Percentiles rank a stretch among this genome's conserved stretches.
These are phyloP conservation scores for Cladosporium sphaerospermum DNA, from an alignment of 2,329 filamentous ascomycete species.

Conservation along the genomic window DNA sequence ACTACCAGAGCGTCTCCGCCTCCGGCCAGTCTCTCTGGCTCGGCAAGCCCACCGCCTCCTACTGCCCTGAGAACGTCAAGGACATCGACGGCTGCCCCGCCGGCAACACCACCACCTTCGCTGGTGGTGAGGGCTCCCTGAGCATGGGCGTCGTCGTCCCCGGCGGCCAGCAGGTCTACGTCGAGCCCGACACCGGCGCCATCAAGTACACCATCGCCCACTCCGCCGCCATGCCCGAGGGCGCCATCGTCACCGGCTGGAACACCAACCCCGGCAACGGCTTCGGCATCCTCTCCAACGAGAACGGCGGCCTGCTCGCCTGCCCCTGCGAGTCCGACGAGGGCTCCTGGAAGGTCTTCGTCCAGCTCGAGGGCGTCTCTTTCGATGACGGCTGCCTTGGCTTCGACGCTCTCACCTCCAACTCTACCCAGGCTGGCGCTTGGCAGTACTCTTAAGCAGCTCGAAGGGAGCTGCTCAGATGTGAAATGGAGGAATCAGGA, in stretches of 20 bases:
- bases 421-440: conserved; percentile 16
- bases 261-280: conserved; percentile 11
- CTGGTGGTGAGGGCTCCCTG: conserved; percentile 13
- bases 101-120: conserved; percentile 18
- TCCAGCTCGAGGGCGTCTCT: conserved; percentile 15
- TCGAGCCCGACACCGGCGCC: conserved; percentile 23
- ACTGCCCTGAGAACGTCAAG: conserved; percentile 24
- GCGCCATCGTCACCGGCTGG: conserved; percentile 23
- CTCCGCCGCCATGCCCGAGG: conserved; percentile 22
- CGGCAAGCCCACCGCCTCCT: conserved; percentile 24
- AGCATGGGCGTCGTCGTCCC: conserved; percentile 22
- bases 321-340: conserved; percentile 15
- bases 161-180: conserved; percentile 28
- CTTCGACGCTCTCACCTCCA: conserved; percentile 17
- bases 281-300: conserved; percentile 18
- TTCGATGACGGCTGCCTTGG: conserved; percentile 17
- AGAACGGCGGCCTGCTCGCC: conserved; percentile 14
- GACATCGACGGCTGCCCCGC: conserved; percentile 19
- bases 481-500: neutral
- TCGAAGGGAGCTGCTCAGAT: neutral
- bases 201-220: conserved; percentile 27
- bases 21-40: conserved; percentile 23
- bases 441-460: conserved; percentile 24
- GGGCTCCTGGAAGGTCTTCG: conserved; percentile 16
- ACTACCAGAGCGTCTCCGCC: conserved; percentile 23